Conservation (phyloP, 2,329 filamentous ascomycete genomes). For the Aspergillus aculeatinus region DNA sequence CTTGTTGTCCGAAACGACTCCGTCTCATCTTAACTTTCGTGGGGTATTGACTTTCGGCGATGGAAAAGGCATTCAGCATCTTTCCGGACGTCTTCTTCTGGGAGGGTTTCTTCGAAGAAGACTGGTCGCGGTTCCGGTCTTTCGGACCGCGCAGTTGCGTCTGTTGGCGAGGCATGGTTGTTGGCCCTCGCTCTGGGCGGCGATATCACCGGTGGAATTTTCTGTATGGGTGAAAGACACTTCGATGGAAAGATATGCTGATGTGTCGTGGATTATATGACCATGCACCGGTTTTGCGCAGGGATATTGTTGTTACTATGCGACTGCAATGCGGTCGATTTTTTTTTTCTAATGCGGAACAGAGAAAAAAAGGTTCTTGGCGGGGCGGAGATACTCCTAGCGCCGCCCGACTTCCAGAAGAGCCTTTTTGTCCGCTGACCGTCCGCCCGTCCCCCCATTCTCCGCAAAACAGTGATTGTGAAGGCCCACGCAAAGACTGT, state of each 20-base stretch:
- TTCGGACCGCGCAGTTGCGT: slow-evolving; percentile 39
- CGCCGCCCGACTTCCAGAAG: slow-evolving; percentile 27
- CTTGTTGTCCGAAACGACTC: slow-evolving; percentile 60
- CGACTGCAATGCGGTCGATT: slow-evolving; percentile 11
- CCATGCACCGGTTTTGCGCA: slow-evolving; percentile 11
- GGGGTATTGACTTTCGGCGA: slow-evolving; percentile 59
- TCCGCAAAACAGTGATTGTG: not conserved
- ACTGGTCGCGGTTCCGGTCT: slow-evolving; percentile 33
- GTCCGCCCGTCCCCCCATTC: not conserved
- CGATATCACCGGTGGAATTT: not conserved
- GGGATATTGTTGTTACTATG: slow-evolving; percentile 3
- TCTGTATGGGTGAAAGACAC: slow-evolving; percentile 1
- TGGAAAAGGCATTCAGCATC: slow-evolving; percentile 62
- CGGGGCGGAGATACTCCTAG: slow-evolving; percentile 26
- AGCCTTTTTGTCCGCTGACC: slow-evolving; percentile 20
- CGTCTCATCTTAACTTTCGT: slow-evolving; percentile 54
- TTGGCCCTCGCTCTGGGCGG: not conserved
- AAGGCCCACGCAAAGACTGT: not conserved
- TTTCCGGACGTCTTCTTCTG: slow-evolving; percentile 49
- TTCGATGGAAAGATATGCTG: not conserved
- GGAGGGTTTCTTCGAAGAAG: slow-evolving; percentile 44
- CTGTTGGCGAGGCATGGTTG: slow-evolving; percentile 43
- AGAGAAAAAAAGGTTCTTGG: slow-evolving; percentile 35
- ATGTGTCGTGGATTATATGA: slow-evolving; percentile 7
- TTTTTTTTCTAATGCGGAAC: slow-evolving; percentile 26